These are phyloP conservation scores for Dictyostelium citrinum DNA, from an alignment of 78 protist species.

Conservation along the genomic window DNA sequence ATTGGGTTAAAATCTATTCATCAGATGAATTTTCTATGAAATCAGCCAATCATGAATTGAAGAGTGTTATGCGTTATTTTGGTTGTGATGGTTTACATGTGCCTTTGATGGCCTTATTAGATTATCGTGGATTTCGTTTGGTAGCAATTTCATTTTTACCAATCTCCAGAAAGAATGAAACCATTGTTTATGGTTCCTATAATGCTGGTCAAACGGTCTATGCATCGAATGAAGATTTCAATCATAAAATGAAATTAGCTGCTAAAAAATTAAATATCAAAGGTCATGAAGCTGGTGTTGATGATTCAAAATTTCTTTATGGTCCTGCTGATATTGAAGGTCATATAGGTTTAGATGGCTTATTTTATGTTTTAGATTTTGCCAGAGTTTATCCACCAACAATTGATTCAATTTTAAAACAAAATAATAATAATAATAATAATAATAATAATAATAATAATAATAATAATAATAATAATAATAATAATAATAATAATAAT, in stretches of 20 bases:
- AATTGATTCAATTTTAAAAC: not conserved
- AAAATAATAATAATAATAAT: not conserved
- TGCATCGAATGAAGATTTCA: not conserved
- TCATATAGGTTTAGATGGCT: conserved; percentile 48
- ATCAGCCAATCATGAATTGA: conserved; percentile 64
- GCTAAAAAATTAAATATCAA: conserved; percentile 72
- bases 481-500: not conserved
- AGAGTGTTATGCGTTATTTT: conserved; percentile 70
- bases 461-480: not conserved
- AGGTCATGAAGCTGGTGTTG: conserved; percentile 72
- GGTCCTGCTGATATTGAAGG: conserved; percentile 84
- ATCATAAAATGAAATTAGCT: conserved; percentile 58
- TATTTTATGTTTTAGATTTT: conserved; percentile 79
- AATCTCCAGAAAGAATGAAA: not conserved
- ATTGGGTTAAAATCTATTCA: conserved; percentile 51
- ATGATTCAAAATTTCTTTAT: conserved; percentile 40
- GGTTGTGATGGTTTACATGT: conserved; percentile 83
- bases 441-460: not conserved
- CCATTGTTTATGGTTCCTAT: conserved; percentile 67
- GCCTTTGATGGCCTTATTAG: conserved; percentile 76
- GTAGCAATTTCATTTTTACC: conserved; percentile 84
- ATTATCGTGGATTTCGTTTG: conserved; percentile 74
- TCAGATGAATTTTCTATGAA: conserved; percentile 76
- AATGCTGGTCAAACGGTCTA: conserved; percentile 68
- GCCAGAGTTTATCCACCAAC: conserved; percentile 83